These are phyloP conservation scores for Skeletonema grethae DNA, from an alignment of 108 stramenopile genomes.

Conservation along the genomic window DNA sequence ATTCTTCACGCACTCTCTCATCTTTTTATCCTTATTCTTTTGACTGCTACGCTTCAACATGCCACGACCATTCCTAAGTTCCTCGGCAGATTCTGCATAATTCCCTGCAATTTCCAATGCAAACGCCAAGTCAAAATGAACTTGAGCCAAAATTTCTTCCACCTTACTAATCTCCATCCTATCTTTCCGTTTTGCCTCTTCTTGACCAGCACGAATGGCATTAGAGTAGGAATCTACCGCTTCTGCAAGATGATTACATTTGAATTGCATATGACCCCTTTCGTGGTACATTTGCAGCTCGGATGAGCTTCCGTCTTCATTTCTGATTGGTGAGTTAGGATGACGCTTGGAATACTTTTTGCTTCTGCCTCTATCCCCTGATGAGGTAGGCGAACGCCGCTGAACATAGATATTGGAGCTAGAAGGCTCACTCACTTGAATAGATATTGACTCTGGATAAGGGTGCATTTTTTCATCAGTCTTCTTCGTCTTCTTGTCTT, in stretches of 20 bases:
- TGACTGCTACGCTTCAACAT: conserved; percentile 27
- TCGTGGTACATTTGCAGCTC: conserved; percentile 22
- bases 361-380: conserved; percentile 7
- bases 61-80: conserved; percentile 27
- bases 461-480: conserved; percentile 8
- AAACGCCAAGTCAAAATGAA: conserved; percentile 30
- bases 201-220: conserved; percentile 29
- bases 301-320: neutral
- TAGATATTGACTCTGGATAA: conserved; percentile 16
- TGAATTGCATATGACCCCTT: conserved; percentile 14
- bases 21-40: conserved; percentile 10
- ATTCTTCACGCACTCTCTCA: conserved; percentile 13
- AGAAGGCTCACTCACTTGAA: conserved; percentile 3
- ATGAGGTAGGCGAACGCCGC: conserved; percentile 30
- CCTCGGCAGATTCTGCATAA: conserved; percentile 22
- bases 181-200: conserved; percentile 26
- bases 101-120: conserved; percentile 35
- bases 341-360: conserved; percentile 9
- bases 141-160: conserved; percentile 16
- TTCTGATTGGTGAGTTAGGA: conserved; percentile 21
- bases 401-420: neutral
- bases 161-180: neutral
- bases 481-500: neutral
- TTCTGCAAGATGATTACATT: conserved; percentile 33
- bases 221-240: conserved; percentile 41